Percentiles rank a stretch among this genome's conserved stretches.
These are phyloP conservation scores for Candida quercuum DNA, from an alignment of 805 yeast genomes.

Conservation along the genomic window DNA sequence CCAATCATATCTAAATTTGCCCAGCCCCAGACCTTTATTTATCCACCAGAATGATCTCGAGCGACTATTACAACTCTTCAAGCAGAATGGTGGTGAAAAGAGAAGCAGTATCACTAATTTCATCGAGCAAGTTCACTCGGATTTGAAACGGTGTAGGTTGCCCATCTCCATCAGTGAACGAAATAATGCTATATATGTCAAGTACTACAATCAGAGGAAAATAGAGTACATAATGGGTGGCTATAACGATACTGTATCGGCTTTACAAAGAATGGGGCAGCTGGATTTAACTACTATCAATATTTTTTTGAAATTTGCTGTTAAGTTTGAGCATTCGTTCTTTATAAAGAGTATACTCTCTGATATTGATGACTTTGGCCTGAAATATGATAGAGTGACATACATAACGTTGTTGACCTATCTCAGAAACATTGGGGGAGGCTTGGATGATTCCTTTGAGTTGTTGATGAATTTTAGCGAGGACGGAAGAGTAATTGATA, in stretches of 20 bases:
- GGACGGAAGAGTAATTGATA: constrained; percentile 9
- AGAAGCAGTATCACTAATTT: background rate
- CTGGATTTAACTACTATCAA: constrained; percentile 21
- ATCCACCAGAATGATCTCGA: constrained; percentile 27
- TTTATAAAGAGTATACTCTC: constrained; percentile 13
- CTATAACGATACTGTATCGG: constrained; percentile 1
- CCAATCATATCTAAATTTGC: constrained; percentile 23
- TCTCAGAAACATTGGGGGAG: constrained; percentile 3
- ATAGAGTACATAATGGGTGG: constrained; percentile 2
- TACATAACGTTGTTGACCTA: constrained; percentile 17
- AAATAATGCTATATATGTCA: constrained; percentile 18
- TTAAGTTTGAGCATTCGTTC: constrained; percentile 7
- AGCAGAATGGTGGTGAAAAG: constrained; percentile 5
- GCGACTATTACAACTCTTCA: constrained; percentile 19
- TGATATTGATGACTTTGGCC: constrained; percentile 11
- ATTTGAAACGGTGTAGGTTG: constrained; percentile 23
- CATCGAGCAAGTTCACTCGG: constrained; percentile 8
- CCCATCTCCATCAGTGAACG: constrained; percentile 26
- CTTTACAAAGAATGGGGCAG: constrained; percentile 1
- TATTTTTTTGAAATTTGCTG: constrained; percentile 24
- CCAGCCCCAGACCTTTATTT: constrained; percentile 28
- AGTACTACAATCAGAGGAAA: constrained; percentile 8
- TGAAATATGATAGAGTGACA: constrained; percentile 28
- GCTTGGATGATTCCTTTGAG: background rate
- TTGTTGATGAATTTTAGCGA: constrained; percentile 3